Evolutionary conservation across 2,329 filamentous ascomycete genomes (phyloP), one percentile per base, ranked within the genome.

Genomic region (Aspergillus pseudoviridinutans): DNA sequence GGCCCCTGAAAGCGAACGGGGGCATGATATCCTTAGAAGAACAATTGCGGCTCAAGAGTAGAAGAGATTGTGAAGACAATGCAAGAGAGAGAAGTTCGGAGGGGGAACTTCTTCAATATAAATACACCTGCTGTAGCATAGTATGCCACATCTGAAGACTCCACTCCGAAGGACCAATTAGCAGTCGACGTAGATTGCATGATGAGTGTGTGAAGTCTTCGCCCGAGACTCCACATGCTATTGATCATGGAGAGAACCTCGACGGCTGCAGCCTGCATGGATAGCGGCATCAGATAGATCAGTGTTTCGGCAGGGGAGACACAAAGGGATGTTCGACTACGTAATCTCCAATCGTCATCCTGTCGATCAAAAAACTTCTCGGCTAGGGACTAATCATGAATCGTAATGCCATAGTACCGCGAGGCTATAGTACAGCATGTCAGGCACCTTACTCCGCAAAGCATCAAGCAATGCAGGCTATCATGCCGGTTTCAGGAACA

Each of bases 1-100:
- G 44, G 28, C 53, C 53, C 53, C 29, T 54, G 53, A 47, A 35
- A 1, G 17, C 3, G 22, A 54, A 14, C 0, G 53, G 25, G 44
- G 53, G 44, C 53, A 54, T 54, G 22, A 2, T 14, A 47, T 49
- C 9, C 64, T 38, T 38, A 38, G 32, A n/a, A 38, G 14, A 38
- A 38, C 32, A 38, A 17, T 3, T 38, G 32, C 14, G 4, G 32
- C 32, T 38, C 14, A 38, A 7, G 14, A 38, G 14, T 7, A 38
- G 32, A 14, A 17, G 14, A 6, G 14, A 17, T 38, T 14, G 14
- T 38, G 14, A 38, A 38, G 32, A n/a, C 5, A 38, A 17, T 7
- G 14, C 14, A 6, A 38, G 14, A 32, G 29, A 17, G 32, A 17
- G 32, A 17, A 14, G 14, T 38, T 17, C 32, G 17, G 14, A 8